A percentile compares a stretch with the other conserved stretches of the same genome.
Evolutionary conservation across 495 filamentous ascomycete species (phyloP).

Genomic region (Penicillium samsonianum): DNA sequence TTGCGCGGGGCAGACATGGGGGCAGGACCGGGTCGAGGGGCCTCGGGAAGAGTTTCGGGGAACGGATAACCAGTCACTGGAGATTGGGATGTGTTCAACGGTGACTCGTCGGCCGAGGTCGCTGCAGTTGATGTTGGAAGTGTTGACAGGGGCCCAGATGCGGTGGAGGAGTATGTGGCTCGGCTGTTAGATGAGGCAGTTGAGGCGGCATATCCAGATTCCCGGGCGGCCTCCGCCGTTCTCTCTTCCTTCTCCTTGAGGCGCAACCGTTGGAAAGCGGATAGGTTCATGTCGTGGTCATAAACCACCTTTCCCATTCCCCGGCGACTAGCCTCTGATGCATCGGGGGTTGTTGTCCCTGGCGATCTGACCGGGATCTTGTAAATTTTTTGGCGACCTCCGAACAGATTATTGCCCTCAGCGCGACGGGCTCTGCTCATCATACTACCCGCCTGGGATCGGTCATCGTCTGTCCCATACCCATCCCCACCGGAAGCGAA

Average conservation of each 20-base stretch:
- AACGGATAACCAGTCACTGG: slow-evolving; percentile 19
- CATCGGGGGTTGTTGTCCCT: slow-evolving; percentile 16
- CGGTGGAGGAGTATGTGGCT: slow-evolving; percentile 85
- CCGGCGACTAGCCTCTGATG: slow-evolving; percentile 28
- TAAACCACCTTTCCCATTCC: slow-evolving; percentile 72
- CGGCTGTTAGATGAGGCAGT: slow-evolving; percentile 70
- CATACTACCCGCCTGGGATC: slow-evolving; percentile 61
- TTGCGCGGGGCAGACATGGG: slow-evolving; percentile 43
- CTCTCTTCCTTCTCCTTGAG: slow-evolving; percentile 59
- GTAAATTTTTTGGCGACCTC: slow-evolving; percentile 94
- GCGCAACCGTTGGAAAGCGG: slow-evolving; percentile 74
- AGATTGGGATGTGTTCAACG: slow-evolving; percentile 49
- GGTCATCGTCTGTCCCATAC: slow-evolving; percentile 71
- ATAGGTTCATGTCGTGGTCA: slow-evolving; percentile 79
- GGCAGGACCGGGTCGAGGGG: slow-evolving; percentile 17
- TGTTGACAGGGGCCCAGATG: slow-evolving; percentile 66
- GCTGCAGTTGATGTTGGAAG: slow-evolving; percentile 84
- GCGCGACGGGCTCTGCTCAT: slow-evolving; percentile 82
- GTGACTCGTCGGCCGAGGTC: slow-evolving; percentile 84
- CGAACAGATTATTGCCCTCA: slow-evolving; percentile 94
- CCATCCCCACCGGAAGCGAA: slow-evolving; percentile 53
- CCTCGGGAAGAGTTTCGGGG: slow-evolving; percentile 21
- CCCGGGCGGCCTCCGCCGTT: slow-evolving; percentile 26
- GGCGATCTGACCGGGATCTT: slow-evolving; percentile 68
- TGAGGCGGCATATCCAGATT: slow-evolving; percentile 61